Evolutionary conservation across 2,329 filamentous ascomycete genomes (phyloP).

Genomic region (Alternaria longipes): DNA sequence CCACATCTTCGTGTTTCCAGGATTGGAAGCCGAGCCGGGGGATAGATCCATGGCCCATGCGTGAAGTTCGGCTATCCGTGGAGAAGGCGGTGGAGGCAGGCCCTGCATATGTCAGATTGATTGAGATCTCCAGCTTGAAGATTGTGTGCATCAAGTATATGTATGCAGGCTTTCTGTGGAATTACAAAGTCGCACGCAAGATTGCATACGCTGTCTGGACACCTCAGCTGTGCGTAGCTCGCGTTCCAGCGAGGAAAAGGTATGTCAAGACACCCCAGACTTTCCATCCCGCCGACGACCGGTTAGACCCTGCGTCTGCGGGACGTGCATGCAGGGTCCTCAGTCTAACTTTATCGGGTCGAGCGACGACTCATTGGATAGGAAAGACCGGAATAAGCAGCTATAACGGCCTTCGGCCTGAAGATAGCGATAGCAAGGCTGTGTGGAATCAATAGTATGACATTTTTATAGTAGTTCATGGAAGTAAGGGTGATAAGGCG

Average conservation of each 20-base stretch:
- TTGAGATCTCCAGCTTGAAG: too few species aligned
- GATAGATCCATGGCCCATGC: slow-evolving; percentile 1
- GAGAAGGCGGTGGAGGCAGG: slow-evolving; percentile 4
- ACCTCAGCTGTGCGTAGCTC: not conserved
- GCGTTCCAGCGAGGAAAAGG: too few species aligned
- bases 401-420: not conserved
- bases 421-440: not conserved
- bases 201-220: too few species aligned
- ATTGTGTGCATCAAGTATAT: fast-evolving
- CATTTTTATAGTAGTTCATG: not conserved
- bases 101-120: not conserved
- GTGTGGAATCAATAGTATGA: not conserved
- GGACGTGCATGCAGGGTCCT: slow-evolving; percentile 14
- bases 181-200: fast-evolving
- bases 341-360: not conserved
- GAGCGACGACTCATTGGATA: not conserved
- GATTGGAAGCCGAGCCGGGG: slow-evolving; percentile 4
- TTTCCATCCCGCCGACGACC: slow-evolving; percentile 9
- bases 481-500: not conserved
- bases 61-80: slow-evolving; percentile 1
- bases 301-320: slow-evolving; percentile 12
- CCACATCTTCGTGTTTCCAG: not conserved
- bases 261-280: slow-evolving; percentile 8
- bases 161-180: not conserved
- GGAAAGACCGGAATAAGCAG: not conserved